Conservation (phyloP, 106 monocot species). For the Dioscorea zingiberensis region DNA sequence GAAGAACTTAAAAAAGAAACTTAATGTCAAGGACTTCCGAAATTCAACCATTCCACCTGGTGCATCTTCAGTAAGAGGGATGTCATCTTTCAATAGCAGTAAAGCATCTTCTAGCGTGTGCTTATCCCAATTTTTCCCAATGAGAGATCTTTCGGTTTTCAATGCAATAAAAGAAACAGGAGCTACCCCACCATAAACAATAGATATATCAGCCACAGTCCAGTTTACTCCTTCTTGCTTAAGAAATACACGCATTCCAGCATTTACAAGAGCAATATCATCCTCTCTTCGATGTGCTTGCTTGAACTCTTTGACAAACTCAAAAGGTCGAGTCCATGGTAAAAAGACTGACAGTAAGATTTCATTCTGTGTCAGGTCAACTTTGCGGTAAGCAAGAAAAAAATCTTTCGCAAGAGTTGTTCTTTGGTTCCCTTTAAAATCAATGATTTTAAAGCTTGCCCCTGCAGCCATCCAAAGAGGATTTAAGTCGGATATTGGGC, state of each 20-base stretch:
- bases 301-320: constrained; percentile 98
- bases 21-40: constrained; percentile 80
- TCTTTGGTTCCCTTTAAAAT: constrained; percentile 55
- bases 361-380: constrained; percentile 65
- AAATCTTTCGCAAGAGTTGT: constrained; percentile 54
- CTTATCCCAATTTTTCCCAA: constrained; percentile 65
- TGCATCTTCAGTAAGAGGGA: constrained; percentile 65
- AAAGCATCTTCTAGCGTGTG: constrained; percentile 46
- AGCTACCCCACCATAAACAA: constrained; percentile 92
- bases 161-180: constrained; percentile 62
- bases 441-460: constrained; percentile 63
- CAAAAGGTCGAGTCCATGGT: constrained; percentile 81
- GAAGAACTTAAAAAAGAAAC: constrained; percentile 99
- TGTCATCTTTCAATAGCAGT: constrained; percentile 60
- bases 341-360: constrained; percentile 70
- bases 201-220: constrained; percentile 58
- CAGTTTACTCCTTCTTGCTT: constrained; percentile 38
- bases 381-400: constrained; percentile 91
- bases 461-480: constrained; percentile 91
- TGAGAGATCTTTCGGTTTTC: constrained; percentile 56
- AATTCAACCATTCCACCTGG: constrained; percentile 99
- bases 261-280: constrained; percentile 99
- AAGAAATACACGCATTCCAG: constrained; percentile 82
- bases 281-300: constrained; percentile 96
- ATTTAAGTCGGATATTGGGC: constrained; percentile 99